phyloP scores from a whole-genome alignment of 352 stramenopile genomes.

The Pythium folliculosum region DNA sequence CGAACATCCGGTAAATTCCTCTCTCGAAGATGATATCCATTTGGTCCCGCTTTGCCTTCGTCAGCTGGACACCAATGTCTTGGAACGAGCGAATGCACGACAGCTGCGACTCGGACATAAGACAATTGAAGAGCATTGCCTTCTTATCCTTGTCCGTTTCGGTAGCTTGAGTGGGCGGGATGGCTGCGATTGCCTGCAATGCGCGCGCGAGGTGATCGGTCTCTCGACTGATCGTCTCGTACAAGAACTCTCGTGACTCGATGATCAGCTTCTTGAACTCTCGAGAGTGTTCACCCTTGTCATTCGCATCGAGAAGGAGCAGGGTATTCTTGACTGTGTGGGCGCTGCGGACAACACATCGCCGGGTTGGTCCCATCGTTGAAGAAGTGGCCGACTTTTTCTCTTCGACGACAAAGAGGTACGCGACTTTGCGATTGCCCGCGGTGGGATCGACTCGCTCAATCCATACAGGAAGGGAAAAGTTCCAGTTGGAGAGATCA shows the following conservation, averaged over 20 bases:
- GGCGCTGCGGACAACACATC: constrained; percentile 55
- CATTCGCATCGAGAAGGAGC: constrained; percentile 39
- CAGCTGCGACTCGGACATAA: constrained; percentile 52
- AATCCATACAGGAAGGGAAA: constrained; percentile 69
- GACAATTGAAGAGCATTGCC: constrained; percentile 60
- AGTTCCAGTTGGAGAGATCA: constrained; percentile 43
- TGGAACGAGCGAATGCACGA: constrained; percentile 43
- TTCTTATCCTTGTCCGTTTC: constrained; percentile 33
- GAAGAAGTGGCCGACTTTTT: constrained; percentile 12
- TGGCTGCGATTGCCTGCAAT: constrained; percentile 45
- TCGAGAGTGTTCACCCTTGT: constrained; percentile 29
- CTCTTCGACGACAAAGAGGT: constrained; percentile 61
- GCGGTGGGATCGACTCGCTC: constrained; percentile 61
- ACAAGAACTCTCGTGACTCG: constrained; percentile 69
- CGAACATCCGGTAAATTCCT: constrained; percentile 58
- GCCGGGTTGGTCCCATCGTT: constrained; percentile 4
- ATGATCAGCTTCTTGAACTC: constrained; percentile 53
- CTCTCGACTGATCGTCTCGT: constrained; percentile 65
- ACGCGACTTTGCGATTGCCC: constrained; percentile 66
- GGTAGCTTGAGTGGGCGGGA: constrained; percentile 1
- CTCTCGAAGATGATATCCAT: constrained; percentile 67
- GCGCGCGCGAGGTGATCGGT: constrained; percentile 41
- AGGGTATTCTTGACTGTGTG: constrained; percentile 64
- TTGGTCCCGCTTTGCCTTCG: constrained; percentile 43
- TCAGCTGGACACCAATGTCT: constrained; percentile 65